Evolutionary conservation across 2,329 filamentous ascomycete genomes (phyloP), one percentile per base, ranked within the genome.

Genomic region (Colletotrichum destructivum): DNA sequence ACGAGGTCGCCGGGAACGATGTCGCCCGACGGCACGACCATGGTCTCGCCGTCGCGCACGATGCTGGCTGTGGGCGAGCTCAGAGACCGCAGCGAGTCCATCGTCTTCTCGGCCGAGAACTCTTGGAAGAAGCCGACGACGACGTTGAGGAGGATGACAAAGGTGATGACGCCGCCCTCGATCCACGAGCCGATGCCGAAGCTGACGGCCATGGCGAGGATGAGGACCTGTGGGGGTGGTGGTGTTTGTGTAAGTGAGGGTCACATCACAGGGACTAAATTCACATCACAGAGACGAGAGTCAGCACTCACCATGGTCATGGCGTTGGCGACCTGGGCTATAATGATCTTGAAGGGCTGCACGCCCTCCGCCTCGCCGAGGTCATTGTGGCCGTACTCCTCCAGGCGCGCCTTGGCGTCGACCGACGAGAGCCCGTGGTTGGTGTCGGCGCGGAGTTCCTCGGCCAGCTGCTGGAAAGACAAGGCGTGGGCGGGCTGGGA

Each of bases 321-420:
- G 13, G 89, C 90, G 78, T 92, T 92, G 57, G 89, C 89, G 57
- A 92, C 82, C 77, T 92, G 90, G 52, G 87, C 83, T 52, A 91
- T 79, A 21, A 92, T 78, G 69, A 92, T 91, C 77, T 90, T 90
- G 56, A 85, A 78, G 31, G 87, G 84, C 52, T 85, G 86, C 38
- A 92, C 89, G 8, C 87, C 86, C 69, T 85, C 84, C 1, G 80
- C 86, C 49, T 90, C 86, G 63, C 88, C 88, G 4, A 92, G 82
- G 69, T 90, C 86, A 75, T 92, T 92, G 13, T 79, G 76, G 8
- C 90, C 90, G 81, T 88, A 87, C 69, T 88, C 81, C n/a, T 86
- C 82, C 4, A 90, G 79, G 23, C 89, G 84, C 21, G 81, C 75
- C 66, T 85, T 82, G 16, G 86, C 89, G 66, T 91, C 88, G 9